Evolutionary conservation across 106 monocot species (phyloP).

Genomic region (Dendrobium chrysotoxum): DNA sequence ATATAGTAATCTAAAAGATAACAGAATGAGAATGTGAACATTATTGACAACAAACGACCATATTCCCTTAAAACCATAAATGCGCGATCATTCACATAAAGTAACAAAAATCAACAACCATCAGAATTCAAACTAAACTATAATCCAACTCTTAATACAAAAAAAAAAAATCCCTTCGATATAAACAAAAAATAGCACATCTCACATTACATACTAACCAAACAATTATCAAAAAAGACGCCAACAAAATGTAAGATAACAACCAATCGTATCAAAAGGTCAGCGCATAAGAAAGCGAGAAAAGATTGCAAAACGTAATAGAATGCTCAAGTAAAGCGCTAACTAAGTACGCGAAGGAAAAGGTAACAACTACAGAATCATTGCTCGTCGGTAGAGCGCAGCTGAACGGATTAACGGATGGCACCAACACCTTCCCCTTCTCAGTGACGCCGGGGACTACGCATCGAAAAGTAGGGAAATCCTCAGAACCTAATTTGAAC

Average conservation of each 20-base stretch:
- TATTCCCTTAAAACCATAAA: background rate
- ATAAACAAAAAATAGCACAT: background rate
- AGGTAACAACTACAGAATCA: background rate
- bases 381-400: background rate
- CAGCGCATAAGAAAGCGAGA: background rate
- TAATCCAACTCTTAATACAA: background rate
- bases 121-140: slow-evolving; percentile 1
- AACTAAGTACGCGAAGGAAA: too few relatives aligned
- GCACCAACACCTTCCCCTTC: background rate
- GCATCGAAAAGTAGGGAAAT: slow-evolving; percentile 8
- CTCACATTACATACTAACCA: background rate
- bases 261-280: slow-evolving; percentile 1
- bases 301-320: background rate
- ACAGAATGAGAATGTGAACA: background rate
- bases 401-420: slow-evolving; percentile 1
- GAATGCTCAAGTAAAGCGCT: background rate
- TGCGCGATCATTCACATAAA: background rate
- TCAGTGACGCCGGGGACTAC: background rate
- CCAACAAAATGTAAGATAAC: background rate
- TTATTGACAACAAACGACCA: background rate
- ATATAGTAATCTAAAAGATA: background rate
- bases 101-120: background rate
- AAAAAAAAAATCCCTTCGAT: background rate
- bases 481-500: background rate
- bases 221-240: background rate